These are phyloP conservation scores for Epichloe gansuensis DNA, from an alignment of 2,329 filamentous ascomycete genomes.

Conservation along the genomic window DNA sequence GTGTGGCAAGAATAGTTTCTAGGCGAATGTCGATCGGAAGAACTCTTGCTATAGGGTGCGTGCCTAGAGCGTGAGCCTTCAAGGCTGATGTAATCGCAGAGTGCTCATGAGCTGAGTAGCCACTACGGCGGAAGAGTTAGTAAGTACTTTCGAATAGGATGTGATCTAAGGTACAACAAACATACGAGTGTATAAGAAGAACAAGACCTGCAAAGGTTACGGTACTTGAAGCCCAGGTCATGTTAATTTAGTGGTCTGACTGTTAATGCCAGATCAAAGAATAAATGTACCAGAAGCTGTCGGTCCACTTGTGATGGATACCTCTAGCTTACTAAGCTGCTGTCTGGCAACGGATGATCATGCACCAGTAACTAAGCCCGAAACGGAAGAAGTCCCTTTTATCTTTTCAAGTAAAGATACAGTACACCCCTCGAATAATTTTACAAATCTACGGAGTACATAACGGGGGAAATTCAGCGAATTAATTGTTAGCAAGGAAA, in stretches of 20 bases:
- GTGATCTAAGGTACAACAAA: not conserved
- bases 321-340: too few relatives aligned
- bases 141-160: constrained; percentile 2
- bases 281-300: too few relatives aligned
- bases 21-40: constrained; percentile 79
- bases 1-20: constrained; percentile 69
- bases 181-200: constrained; percentile 79
- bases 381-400: too few relatives aligned
- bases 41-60: constrained; percentile 27
- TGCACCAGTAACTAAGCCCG: too few relatives aligned
- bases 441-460: too few relatives aligned
- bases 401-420: too few relatives aligned
- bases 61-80: constrained; percentile 29
- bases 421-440: too few relatives aligned
- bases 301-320: too few relatives aligned
- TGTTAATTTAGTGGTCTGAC: not conserved
- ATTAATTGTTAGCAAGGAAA: too few relatives aligned
- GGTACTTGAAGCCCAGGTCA: constrained; percentile 1
- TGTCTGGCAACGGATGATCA: too few relatives aligned
- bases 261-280: not conserved
- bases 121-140: constrained; percentile 39
- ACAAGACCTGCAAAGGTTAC: constrained; percentile 44
- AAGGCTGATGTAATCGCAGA: constrained; percentile 54
- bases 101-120: constrained; percentile 94
- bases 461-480: too few relatives aligned